Percentiles rank a stretch among this genome's conserved stretches.
These are phyloP conservation scores for Mucor sp. DNA, from an alignment of 371 early-diverging fungal species.

Conservation along the genomic window DNA sequence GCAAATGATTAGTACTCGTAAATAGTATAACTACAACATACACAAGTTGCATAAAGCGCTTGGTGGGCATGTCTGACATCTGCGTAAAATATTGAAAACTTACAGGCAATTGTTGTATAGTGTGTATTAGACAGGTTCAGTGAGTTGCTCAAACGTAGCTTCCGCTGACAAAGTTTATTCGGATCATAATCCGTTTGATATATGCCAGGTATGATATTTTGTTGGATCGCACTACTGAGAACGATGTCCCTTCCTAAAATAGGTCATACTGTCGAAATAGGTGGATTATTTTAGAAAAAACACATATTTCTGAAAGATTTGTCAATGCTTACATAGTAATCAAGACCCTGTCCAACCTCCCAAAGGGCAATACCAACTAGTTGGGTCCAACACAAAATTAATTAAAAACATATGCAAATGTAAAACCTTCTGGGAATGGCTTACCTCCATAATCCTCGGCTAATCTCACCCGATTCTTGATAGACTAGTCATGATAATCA, in stretches of 20 bases:
- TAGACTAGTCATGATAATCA: slow-evolving; percentile 33
- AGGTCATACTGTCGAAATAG: slow-evolving; percentile 10
- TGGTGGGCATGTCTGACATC: no score
- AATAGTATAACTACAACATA: background rate
- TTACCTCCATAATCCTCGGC: slow-evolving; percentile 59
- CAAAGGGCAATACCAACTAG: slow-evolving; percentile 61
- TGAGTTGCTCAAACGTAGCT: background rate
- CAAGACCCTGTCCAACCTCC: slow-evolving; percentile 73
- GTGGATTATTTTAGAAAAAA: background rate
- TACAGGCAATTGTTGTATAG: no score
- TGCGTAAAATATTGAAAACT: no score
- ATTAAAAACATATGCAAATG: background rate
- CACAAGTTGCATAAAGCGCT: background rate
- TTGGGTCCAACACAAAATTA: background rate
- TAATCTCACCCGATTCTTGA: slow-evolving; percentile 47
- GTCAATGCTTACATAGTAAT: slow-evolving; percentile 57
- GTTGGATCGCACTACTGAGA: background rate
- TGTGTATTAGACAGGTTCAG: background rate
- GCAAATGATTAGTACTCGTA: background rate
- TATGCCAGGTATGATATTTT: background rate
- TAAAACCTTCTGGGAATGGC: background rate
- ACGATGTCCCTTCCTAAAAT: background rate
- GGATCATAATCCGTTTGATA: background rate
- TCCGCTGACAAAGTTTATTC: background rate
- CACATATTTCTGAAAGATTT: background rate